Conservation (phyloP, 2,329 filamentous ascomycete species). For the Fusarium sterilihyphosum region DNA sequence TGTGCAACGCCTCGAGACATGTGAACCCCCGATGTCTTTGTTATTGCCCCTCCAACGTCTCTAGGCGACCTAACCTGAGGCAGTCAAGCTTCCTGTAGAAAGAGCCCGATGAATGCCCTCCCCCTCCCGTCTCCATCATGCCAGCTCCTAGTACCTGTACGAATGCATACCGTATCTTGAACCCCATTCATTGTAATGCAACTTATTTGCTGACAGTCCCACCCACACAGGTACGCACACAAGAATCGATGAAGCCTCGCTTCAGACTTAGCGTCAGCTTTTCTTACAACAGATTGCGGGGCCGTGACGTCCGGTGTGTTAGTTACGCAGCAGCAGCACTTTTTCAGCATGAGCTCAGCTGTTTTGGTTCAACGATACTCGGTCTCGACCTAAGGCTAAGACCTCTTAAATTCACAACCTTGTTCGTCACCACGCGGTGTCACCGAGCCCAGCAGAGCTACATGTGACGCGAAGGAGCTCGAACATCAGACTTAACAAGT, state of each 20-base stretch:
- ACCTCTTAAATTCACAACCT: background rate
- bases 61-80: background rate
- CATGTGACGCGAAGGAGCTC: background rate
- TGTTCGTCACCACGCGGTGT: background rate
- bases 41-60: constrained; percentile 13
- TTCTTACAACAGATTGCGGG: constrained; percentile 31
- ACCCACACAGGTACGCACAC: constrained; percentile 4
- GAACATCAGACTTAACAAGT: background rate
- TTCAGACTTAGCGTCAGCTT: constrained; percentile 18
- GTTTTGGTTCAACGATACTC: background rate
- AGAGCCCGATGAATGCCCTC: background rate
- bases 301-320: constrained; percentile 21
- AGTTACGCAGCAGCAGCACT: background rate
- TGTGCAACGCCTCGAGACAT: background rate
- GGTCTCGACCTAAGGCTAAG: background rate
- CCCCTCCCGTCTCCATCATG: background rate
- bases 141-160: background rate
- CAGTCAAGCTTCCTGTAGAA: background rate
- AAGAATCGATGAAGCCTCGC: constrained; percentile 22
- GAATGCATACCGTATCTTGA: constrained; percentile 23
- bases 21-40: background rate
- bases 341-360: constrained; percentile 1
- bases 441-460: background rate
- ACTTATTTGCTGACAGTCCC: constrained; percentile 6
- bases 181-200: constrained; percentile 18